Base-by-base conservation (phyloP, 2,329 filamentous ascomycete genomes). In the Claviceps paspali region DNA sequence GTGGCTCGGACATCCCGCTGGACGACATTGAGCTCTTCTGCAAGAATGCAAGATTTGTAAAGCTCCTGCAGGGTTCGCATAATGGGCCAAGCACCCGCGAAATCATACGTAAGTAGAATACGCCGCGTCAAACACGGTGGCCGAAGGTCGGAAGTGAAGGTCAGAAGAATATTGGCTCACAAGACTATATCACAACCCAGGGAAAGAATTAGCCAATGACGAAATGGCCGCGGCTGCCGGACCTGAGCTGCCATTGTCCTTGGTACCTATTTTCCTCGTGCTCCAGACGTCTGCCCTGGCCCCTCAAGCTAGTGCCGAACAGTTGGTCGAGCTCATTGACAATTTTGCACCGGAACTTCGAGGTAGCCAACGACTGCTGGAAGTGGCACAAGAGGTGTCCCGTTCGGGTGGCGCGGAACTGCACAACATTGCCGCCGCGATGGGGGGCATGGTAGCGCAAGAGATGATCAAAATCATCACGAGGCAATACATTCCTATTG, bases 361-460 rank as follows among this genome's bases (percentile, higher is more conserved):
- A 22, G 55, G 57, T 10, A 66, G 68, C 30, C 60, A 68, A 42
- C 65, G 66, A 15, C 60, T 79, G 19, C 41, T 53, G 18, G 61
- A 75, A 47, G 66, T 70, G 11, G 68, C 75, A 1, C 63, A 75
- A 41, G 82, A 87, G 56, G 67, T 85, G 30, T 73, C 79, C 24
- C 76, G 92, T 41, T 82, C 84, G 26, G 77, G 75, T 33, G 83
- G 84, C 21, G 82, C 77, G 38, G 92, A 98, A 56, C 63, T 98
- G 41, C 91, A 98, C 63, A 96, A 95, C 54, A 82, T 92, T 39
- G 82, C 87, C 23, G 79, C 87, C 19, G 62, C 94, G 39, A 81
- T 79, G 1, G 92, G 91, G 22, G 92, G 91, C 3, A 81, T 98
- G 64, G 81, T 92, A 33, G 85, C 88, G n/a, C 92, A 98, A 59